A percentile compares a stretch with the other conserved stretches of the same genome.
These are phyloP conservation scores for Diddensiella caesifluorescens DNA, from an alignment of 805 yeast genomes.

Conservation along the genomic window DNA sequence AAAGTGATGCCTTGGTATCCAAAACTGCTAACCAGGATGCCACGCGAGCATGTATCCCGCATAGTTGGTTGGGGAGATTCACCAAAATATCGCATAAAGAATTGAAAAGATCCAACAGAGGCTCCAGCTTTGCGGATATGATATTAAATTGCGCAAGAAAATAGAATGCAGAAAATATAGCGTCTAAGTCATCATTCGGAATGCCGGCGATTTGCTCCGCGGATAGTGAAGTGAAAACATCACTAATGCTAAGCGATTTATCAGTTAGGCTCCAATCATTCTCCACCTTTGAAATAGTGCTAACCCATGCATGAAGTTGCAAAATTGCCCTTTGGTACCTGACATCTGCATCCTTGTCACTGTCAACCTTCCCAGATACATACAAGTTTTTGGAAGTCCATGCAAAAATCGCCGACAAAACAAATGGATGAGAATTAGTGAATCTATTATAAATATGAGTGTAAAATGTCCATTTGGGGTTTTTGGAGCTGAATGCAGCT, in stretches of 20 bases:
- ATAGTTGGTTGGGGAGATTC: not conserved
- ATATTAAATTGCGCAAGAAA: constrained; percentile 4
- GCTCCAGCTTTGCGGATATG: not conserved
- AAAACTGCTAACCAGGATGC: constrained; percentile 6
- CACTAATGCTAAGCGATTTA: not conserved
- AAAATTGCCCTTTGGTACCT: not conserved
- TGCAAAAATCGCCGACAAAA: not conserved
- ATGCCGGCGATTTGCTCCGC: not conserved
- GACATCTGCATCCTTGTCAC: not conserved
- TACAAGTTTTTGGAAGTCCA: constrained; percentile 2
- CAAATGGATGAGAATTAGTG: not conserved
- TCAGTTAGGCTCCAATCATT: not conserved
- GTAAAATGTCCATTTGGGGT: constrained; percentile 5
- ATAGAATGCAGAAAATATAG: constrained; percentile 5
- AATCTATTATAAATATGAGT: constrained; percentile 3
- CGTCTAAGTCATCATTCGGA: constrained; percentile 4
- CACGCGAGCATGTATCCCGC: constrained; percentile 5
- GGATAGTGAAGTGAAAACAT: not conserved
- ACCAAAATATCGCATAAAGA: not conserved
- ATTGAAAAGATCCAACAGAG: not conserved
- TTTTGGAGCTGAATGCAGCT: constrained; percentile 4
- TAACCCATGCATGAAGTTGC: not conserved
- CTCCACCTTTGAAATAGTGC: not conserved
- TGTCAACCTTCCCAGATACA: not conserved
- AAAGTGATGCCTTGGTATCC: constrained; percentile 2